phyloP scores from a whole-genome alignment of 169 alveolate genomes.

The Eimeria falciformis region DNA sequence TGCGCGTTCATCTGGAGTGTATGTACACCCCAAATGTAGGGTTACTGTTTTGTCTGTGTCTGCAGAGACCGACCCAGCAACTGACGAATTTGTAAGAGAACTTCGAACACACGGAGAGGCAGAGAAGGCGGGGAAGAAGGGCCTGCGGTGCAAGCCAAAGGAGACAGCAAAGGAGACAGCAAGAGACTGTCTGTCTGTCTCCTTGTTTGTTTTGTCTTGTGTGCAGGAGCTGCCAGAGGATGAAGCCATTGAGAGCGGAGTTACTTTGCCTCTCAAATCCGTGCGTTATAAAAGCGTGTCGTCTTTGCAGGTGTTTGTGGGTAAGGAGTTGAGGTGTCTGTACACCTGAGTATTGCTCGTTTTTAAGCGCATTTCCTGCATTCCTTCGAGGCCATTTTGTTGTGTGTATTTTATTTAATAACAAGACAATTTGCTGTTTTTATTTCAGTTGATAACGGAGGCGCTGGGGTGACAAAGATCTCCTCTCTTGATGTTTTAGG shows the following conservation, averaged over 20 bases:
- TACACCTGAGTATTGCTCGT: no score
- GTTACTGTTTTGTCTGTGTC: background rate
- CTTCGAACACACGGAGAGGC: no score
- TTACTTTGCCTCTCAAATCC: background rate
- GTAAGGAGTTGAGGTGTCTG: background rate
- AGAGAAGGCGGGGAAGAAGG: no score
- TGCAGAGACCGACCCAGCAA: background rate
- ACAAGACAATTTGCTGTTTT: no score
- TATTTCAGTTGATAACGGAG: slow-evolving; percentile 11
- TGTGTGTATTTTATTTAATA: no score
- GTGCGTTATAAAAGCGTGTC: slow-evolving; percentile 12
- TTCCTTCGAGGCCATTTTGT: no score
- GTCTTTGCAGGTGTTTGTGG: slow-evolving; percentile 18
- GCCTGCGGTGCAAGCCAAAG: background rate
- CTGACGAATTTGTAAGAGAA: slow-evolving; percentile 8
- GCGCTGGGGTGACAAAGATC: slow-evolving; percentile 13
- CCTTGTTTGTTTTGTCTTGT: background rate
- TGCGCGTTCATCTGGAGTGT: background rate
- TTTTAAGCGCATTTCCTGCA: no score
- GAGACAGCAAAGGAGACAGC: background rate
- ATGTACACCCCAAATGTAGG: no score
- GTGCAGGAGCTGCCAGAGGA: slow-evolving; percentile 37
- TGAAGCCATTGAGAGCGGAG: background rate
- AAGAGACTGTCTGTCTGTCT: background rate
- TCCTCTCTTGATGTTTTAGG: background rate